These are phyloP conservation scores for Glycine tomentella DNA, from an alignment of 306 rosid genomes.

Conservation along the genomic window DNA sequence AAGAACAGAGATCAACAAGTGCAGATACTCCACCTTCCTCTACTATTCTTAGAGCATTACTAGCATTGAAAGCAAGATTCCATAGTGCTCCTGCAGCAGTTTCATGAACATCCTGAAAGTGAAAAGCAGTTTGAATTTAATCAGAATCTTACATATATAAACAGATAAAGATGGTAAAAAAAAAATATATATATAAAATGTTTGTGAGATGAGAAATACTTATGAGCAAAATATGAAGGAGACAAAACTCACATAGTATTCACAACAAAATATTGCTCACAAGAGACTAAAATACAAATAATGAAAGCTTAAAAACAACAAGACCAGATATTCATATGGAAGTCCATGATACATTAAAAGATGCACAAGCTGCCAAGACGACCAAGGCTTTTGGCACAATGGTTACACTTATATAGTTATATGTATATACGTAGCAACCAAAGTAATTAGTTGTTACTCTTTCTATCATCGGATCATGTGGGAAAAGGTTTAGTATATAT, in stretches of 20 bases:
- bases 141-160: slow-evolving; percentile 29
- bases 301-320: slow-evolving; percentile 13
- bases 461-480: slow-evolving; percentile 5
- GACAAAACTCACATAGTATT: slow-evolving; percentile 11
- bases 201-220: slow-evolving; percentile 2
- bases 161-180: slow-evolving; percentile 29
- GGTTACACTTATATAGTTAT: not conserved
- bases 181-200: not conserved
- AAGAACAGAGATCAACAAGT: slow-evolving; percentile 91
- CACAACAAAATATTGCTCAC: slow-evolving; percentile 2
- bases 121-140: slow-evolving; percentile 40
- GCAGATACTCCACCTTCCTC: slow-evolving; percentile 99
- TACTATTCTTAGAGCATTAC: slow-evolving; percentile 94
- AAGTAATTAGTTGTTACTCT: slow-evolving; percentile 4
- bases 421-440: slow-evolving; percentile 9
- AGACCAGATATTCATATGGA: not conserved
- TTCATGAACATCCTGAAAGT: slow-evolving; percentile 98
- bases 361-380: slow-evolving; percentile 14
- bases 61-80: slow-evolving; percentile 99
- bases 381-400: not conserved
- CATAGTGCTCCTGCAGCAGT: slow-evolving; percentile 99
- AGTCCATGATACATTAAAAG: not conserved
- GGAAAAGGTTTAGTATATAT: not conserved
- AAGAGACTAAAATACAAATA: slow-evolving; percentile 24
- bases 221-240: not conserved